Percentiles rank a stretch among this genome's conserved stretches.
Conservation (phyloP, 805 yeast genomes). For the Kodamaea leandrae region DNA sequence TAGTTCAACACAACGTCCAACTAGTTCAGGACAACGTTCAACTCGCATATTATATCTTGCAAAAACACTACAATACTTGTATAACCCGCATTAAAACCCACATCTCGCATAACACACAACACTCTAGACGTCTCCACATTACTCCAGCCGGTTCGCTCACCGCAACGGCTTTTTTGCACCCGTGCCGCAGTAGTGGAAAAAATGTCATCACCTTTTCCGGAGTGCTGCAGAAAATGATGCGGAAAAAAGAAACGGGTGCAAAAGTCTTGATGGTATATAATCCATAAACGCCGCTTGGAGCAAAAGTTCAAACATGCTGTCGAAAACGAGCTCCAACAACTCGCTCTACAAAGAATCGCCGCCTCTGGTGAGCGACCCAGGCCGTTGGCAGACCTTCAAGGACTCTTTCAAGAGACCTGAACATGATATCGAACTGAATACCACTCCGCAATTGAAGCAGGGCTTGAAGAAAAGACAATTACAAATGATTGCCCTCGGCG, state of each 20-base stretch:
- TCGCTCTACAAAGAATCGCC: conserved; percentile 5
- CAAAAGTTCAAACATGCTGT: conserved; percentile 2
- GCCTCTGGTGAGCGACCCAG: conserved; percentile 1
- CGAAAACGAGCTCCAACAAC: conserved; percentile 3
- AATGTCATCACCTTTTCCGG: not conserved
- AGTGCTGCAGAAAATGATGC: not conserved
- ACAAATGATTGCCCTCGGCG: conserved; percentile 41
- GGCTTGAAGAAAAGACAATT: conserved; percentile 31
- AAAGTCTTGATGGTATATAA: not conserved
- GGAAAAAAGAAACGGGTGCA: not conserved
- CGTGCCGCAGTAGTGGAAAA: conserved; percentile 4
- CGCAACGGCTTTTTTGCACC: conserved; percentile 4
- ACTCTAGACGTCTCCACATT: no score
- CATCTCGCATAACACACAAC: no score
- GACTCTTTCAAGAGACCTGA: conserved; percentile 32
- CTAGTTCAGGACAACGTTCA: no score
- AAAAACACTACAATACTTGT: no score
- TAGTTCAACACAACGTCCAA: no score
- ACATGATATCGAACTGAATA: conserved; percentile 10
- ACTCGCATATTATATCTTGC: no score
- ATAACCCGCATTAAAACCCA: no score
- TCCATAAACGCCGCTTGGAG: not conserved
- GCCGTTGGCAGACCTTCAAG: conserved; percentile 24
- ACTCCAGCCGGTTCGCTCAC: not conserved
- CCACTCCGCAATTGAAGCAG: conserved; percentile 18